phyloP scores from a whole-genome alignment of 164 flowering plant genomes.

The Umbellularia californica region DNA sequence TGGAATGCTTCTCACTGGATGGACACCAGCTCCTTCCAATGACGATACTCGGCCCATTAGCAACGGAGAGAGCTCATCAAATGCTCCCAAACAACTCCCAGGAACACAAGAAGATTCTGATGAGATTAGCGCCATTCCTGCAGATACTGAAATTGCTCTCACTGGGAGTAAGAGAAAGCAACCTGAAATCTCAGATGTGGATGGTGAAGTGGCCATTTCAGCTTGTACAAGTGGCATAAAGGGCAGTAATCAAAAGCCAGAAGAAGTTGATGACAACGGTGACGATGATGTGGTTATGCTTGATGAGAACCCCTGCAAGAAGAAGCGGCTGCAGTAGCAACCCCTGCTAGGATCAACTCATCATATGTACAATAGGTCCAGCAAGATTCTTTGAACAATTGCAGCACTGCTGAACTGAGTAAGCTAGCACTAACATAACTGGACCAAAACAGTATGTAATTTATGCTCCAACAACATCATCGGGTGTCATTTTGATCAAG shows the following conservation, averaged over 20 bases:
- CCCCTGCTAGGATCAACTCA: conserved; percentile 8
- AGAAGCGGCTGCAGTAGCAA: conserved; percentile 38
- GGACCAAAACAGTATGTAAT: background rate
- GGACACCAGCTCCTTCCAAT: conserved; percentile 48
- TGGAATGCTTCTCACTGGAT: conserved; percentile 88
- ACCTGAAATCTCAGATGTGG: conserved; percentile 29
- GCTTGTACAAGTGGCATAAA: background rate
- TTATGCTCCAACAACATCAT: background rate
- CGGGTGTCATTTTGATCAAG: background rate
- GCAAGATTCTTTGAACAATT: background rate
- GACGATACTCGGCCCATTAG: conserved; percentile 28
- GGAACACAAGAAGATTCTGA: conserved; percentile 34
- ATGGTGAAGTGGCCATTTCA: conserved; percentile 8
- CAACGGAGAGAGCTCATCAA: conserved; percentile 54
- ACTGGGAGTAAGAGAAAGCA: conserved; percentile 59
- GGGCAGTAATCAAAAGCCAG: conserved; percentile 14
- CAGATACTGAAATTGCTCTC: conserved; percentile 13
- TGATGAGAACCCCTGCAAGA: conserved; percentile 33
- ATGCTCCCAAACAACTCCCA: conserved; percentile 19
- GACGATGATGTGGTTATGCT: conserved; percentile 38
- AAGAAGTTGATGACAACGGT: conserved; percentile 33
- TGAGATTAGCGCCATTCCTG: conserved; percentile 31
- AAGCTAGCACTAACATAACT: conserved; percentile 1
- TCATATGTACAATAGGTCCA: conserved; percentile 15
- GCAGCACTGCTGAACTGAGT: background rate